phyloP scores from a whole-genome alignment of 2,329 filamentous ascomycete species.

The Fusarium sp. region DNA sequence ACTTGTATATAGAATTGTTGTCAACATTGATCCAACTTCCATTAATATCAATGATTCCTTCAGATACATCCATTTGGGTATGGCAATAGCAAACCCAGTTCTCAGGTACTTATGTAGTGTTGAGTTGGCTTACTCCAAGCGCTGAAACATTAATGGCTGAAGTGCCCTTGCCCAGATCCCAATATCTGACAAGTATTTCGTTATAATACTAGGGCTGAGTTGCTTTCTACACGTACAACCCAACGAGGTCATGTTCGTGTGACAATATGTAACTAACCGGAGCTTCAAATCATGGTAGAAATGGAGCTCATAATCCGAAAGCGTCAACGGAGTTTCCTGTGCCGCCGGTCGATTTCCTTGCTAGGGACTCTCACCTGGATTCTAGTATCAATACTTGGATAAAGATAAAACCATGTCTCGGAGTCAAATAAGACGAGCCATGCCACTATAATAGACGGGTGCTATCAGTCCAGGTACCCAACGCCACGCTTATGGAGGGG shows the following conservation, averaged over 20 bases:
- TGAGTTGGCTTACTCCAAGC: not conserved
- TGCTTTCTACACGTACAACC: not conserved
- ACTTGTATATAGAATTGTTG: not conserved
- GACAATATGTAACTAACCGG: not conserved
- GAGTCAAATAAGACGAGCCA: slow-evolving; percentile 5
- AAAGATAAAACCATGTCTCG: not conserved
- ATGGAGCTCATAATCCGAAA: not conserved
- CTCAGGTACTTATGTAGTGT: not conserved
- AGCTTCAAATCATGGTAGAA: not conserved
- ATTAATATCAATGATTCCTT: not conserved
- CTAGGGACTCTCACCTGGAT: not conserved
- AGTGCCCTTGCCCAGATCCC: not conserved
- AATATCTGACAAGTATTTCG: not conserved
- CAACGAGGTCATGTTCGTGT: not conserved
- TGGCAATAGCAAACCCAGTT: not conserved
- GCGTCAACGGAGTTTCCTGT: not conserved
- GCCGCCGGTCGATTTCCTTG: not conserved
- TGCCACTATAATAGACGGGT: slow-evolving; percentile 3
- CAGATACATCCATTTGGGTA: not conserved
- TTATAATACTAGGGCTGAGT: not conserved
- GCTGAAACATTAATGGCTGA: not conserved
- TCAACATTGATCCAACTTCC: not conserved
- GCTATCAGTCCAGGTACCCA: slow-evolving; percentile 22
- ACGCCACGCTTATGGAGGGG: slow-evolving; percentile 1
- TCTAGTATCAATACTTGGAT: not conserved